Percentiles rank a stretch among this genome's conserved stretches.
These are phyloP conservation scores for Schizosaccharomyces osmophilus DNA, from an alignment of 805 yeast species.

Conservation along the genomic window DNA sequence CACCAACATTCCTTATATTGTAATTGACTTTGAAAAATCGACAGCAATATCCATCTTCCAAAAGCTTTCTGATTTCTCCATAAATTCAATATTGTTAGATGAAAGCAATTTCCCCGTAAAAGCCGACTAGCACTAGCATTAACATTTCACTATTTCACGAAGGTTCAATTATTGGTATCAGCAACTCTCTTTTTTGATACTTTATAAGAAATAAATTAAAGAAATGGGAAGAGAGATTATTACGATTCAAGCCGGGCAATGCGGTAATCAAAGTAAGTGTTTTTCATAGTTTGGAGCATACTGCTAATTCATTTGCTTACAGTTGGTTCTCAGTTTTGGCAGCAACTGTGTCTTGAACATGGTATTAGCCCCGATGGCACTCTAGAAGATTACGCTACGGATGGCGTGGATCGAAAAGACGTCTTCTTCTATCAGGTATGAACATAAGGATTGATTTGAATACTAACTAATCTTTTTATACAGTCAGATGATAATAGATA, in stretches of 20 bases:
- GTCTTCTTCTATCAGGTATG: conserved; percentile 39
- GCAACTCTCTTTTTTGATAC: too few relatives aligned
- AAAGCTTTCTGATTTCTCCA: too few relatives aligned
- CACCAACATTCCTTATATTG: too few relatives aligned
- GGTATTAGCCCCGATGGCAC: conserved; percentile 51
- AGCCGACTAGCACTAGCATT: too few relatives aligned
- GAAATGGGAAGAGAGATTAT: conserved; percentile 9
- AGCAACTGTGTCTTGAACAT: conserved; percentile 65
- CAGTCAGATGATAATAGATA: conserved; percentile 49
- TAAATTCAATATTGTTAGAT: too few relatives aligned
- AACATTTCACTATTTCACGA: too few relatives aligned
- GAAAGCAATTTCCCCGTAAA: too few relatives aligned
- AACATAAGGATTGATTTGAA: neutral
- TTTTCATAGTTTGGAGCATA: too few relatives aligned
- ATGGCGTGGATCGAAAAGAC: conserved; percentile 47
- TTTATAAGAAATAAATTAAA: too few relatives aligned
- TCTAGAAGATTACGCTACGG: conserved; percentile 12
- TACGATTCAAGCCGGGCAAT: conserved; percentile 36
- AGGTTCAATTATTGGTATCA: too few relatives aligned
- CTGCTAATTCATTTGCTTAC: conserved; percentile 11
- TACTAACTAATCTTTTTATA: neutral
- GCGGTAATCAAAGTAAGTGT: conserved; percentile 45
- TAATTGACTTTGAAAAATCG: too few relatives aligned
- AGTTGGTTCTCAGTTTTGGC: conserved; percentile 81
- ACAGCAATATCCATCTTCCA: too few relatives aligned